Evolutionary conservation across 129 eudicot species (phyloP), one percentile per base, ranked within the genome.

Genomic region (Flaveria ramosissima): DNA sequence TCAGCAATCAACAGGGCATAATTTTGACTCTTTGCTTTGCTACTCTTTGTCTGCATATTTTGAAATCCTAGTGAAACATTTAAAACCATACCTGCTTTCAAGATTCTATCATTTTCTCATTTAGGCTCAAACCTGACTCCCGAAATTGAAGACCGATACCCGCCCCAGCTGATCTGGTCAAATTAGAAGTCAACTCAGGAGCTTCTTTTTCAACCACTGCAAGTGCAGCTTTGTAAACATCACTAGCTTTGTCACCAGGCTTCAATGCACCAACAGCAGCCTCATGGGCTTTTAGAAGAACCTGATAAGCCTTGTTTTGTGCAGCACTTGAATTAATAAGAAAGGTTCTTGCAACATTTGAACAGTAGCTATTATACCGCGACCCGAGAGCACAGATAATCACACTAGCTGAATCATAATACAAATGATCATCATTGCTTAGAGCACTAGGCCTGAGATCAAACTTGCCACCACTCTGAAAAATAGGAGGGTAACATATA

Each of bases 391-490:
- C 90, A 39, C 90, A 88, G n/a, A 88, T 81, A 14, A 88, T 84
- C 75, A 83, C 93, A 72, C 93, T 85, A 26, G 86, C 84, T 15
- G 90, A 78, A 64, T 86, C 90, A 63, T 83, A 88, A 23, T 81
- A 83, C 64, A 86, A 75, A 67, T 55, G 21, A 16, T 83, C 80
- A 69, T 86, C 90, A 26, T 88, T 85, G 64, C 90, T 88, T 14
- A 81, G 32, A 55, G 93, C 93, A 81, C 85, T 85, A 3, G 93
- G 93, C 79, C 79, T 81, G 63, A 88, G 74, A 86, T 88, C 90
- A 82, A 88, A 88, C 27, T 81, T 78, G 14, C 90, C 90, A 64
- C 93, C 93, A 80, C 93, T 88, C 64, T 88, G 93, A 70, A 88
- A 81, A 7, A 88, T 88, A 2, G 93, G 93, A 47, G 93, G 93